Evolutionary conservation across 306 rosid genomes (phyloP).

Genomic region (Quercus variabilis): DNA sequence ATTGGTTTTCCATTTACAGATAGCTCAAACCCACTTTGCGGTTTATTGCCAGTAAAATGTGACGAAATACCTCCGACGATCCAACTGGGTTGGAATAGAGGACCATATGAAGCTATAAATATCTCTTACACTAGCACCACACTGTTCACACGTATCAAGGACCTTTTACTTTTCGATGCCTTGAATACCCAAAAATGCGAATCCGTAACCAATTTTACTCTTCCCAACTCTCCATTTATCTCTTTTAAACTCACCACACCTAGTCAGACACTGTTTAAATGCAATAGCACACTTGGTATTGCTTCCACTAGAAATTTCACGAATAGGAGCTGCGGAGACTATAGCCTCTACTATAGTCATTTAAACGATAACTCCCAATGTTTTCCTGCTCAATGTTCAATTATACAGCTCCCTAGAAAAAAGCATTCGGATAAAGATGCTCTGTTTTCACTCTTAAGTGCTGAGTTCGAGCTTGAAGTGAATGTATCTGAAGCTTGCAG

Average conservation of each 20-base stretch:
- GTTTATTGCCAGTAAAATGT: background rate
- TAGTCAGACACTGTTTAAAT: background rate
- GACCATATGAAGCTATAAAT: background rate
- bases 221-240: background rate
- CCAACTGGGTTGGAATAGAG: background rate
- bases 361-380: background rate
- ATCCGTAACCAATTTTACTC: background rate
- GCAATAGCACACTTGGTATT: background rate
- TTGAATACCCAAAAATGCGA: too few species aligned
- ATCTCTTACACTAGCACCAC: background rate
- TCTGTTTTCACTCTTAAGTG: constrained; percentile 13
- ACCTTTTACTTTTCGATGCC: too few species aligned
- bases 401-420: constrained; percentile 14
- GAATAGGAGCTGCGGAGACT: background rate
- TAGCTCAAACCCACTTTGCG: background rate
- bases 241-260: constrained; percentile 6
- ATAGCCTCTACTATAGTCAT: constrained; percentile 13
- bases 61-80: background rate
- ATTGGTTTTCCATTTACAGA: background rate
- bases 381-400: background rate
- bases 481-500: constrained; percentile 15
- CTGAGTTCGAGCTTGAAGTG: constrained; percentile 8
- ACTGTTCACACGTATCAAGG: too few species aligned
- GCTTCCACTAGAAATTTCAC: background rate
- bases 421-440: background rate